Percentiles rank a stretch among this genome's conserved stretches.
Evolutionary conservation across 1,284 basidiomycete genomes (phyloP).

Genomic region (Sporisorium exsertum): DNA sequence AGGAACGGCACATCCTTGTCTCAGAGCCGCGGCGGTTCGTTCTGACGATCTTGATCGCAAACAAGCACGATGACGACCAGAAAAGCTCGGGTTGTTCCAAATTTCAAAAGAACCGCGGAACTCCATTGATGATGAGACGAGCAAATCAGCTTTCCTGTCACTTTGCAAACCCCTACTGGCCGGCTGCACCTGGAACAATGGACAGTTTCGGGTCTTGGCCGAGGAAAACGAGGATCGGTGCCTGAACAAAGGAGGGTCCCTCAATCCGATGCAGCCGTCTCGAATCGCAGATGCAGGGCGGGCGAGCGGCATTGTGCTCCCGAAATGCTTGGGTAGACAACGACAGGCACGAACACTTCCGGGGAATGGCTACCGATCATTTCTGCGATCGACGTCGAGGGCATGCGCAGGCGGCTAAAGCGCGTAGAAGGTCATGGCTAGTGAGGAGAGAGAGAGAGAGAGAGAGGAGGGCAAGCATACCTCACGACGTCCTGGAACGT

Average conservation of each 20-base stretch:
- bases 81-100: background rate
- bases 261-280: conserved; percentile 12
- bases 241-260: background rate
- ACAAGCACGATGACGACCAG: conserved; percentile 1
- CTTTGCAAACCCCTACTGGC: background rate
- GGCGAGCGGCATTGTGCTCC: background rate
- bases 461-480: too few relatives aligned
- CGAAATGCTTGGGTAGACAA: too few relatives aligned
- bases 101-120: conserved; percentile 1
- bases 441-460: too few relatives aligned
- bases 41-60: background rate
- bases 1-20: background rate
- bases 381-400: background rate
- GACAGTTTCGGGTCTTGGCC: background rate
- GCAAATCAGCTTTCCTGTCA: background rate
- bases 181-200: too few relatives aligned
- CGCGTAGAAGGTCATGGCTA: too few relatives aligned
- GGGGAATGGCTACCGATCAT: background rate
- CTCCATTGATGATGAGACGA: background rate
- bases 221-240: background rate
- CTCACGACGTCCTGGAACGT: too few relatives aligned
- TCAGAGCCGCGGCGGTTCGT: background rate
- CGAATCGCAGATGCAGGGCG: background rate
- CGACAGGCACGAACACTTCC: background rate
- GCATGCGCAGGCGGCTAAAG: background rate